Evolutionary conservation across 352 stramenopile genomes (phyloP).

Genomic region (Lagenidium sp.): DNA sequence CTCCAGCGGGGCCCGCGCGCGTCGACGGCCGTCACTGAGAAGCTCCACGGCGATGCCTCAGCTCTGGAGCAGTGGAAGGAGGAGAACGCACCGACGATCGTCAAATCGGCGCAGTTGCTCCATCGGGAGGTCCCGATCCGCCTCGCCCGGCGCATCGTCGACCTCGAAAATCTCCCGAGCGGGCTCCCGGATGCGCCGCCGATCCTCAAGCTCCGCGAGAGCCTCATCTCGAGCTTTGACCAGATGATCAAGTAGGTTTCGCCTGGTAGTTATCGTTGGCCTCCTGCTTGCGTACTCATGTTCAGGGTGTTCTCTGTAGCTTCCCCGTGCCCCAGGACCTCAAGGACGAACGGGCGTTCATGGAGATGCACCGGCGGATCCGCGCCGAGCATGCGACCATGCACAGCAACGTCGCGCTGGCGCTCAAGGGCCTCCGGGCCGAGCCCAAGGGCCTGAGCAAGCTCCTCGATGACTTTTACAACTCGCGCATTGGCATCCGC

Average conservation of each 20-base stretch:
- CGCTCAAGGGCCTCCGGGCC: slow-evolving; percentile 41
- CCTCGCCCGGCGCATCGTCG: slow-evolving; percentile 69
- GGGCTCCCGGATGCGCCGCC: slow-evolving; percentile 45
- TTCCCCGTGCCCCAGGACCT: slow-evolving; percentile 51
- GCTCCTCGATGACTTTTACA: slow-evolving; percentile 79
- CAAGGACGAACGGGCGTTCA: slow-evolving; percentile 41
- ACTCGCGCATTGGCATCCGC: slow-evolving; percentile 74
- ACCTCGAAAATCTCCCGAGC: slow-evolving; percentile 73
- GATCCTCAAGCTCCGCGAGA: slow-evolving; percentile 53
- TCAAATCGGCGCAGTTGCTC: slow-evolving; percentile 70
- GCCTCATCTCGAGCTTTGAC: slow-evolving; percentile 66
- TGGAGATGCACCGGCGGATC: slow-evolving; percentile 48
- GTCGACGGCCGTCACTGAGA: slow-evolving; percentile 30
- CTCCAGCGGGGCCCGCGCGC: slow-evolving; percentile 52
- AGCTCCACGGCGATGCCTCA: slow-evolving; percentile 37
- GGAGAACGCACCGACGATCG: slow-evolving; percentile 54
- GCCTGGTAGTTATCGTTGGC: neutral
- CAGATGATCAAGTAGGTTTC: slow-evolving; percentile 31
- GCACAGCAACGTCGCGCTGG: slow-evolving; percentile 59
- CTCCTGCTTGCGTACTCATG: too few species aligned
- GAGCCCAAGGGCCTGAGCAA: slow-evolving; percentile 42
- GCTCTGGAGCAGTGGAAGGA: slow-evolving; percentile 50
- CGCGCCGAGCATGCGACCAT: slow-evolving; percentile 56
- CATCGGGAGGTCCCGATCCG: slow-evolving; percentile 76
- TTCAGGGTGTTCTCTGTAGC: too few species aligned